Base-by-base conservation (phyloP, 2,329 filamentous ascomycete species). In the Aureobasidium melanogenum region DNA sequence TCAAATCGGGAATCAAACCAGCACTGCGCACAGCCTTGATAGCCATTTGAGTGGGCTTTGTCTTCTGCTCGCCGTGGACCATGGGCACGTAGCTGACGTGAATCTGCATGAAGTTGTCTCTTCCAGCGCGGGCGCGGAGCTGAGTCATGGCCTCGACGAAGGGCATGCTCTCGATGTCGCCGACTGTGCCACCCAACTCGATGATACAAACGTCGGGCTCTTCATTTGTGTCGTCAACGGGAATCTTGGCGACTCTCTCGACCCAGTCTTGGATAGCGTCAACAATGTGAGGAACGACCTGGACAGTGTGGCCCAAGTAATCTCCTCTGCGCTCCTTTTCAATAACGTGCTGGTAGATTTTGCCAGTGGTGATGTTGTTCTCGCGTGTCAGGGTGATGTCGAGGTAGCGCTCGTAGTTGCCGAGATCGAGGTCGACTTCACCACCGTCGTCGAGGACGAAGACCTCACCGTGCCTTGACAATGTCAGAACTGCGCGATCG, bases 341-440 rank as follows among this genome's bases (percentile, higher is more conserved):
- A 69, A 96, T 91, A 59, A 97, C 92, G 69, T 88, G 85, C 70
- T 90, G 82, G 77, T 97, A 97, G 67, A 97, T 91, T 79, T 97
- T 97, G 71, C 94, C 94, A 6, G 93, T 96, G 3, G 94, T 99
- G 75, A 99, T 96, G 76, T 97, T 97, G 79, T 93, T 91, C 68
- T 96, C 91, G 64, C 87, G 82, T 9, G 85, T 90, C 64, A 97
- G 81, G 60, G 87, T 89, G 66, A 93, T 87, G 70, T 87, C 87
- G 60, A 96, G 85, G 72, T 96, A 96, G 46, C 87, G 82, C 73
- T 89, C 87, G 75, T 89, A 89, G 74, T 89, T 89, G 66, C 87
- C 87, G 36, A 90, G 79, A 72, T 90, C 87, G 62, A 90, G 82
- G 70, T 89, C 87, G 65, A 86, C 83, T 74, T 90, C 88, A 67